Conservation (phyloP, 2,329 filamentous ascomycete genomes). For the Thielaviopsis ethacetica region DNA sequence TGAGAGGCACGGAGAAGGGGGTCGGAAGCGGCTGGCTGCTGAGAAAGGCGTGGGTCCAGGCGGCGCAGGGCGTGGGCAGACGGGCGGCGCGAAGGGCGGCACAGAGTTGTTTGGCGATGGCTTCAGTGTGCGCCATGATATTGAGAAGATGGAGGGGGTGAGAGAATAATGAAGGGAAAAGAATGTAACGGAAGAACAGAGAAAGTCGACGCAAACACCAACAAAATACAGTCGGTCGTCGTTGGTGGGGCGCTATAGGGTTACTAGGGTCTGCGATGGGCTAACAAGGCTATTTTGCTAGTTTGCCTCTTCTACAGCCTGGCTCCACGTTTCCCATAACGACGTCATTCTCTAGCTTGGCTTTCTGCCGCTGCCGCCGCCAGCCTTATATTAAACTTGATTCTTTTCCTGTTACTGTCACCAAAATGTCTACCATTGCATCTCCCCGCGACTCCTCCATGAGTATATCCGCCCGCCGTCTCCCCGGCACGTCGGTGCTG, state of each 20-base stretch:
- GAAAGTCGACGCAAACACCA: not conserved
- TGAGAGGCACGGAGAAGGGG: constrained; percentile 23
- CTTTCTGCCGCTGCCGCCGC: not conserved
- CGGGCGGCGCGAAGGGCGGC: not conserved
- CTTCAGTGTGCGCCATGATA: not conserved
- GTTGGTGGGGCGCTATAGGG: not conserved
- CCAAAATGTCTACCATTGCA: constrained; percentile 47
- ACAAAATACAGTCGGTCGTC: not conserved
- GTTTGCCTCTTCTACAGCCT: not conserved
- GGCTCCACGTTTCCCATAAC: not conserved
- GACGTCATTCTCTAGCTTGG: constrained; percentile 1
- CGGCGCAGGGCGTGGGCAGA: not conserved
- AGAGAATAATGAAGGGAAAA: not conserved
- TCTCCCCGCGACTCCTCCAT: constrained; percentile 43
- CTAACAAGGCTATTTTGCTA: not conserved
- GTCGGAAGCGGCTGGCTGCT: constrained; percentile 32
- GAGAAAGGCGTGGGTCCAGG: constrained; percentile 26
- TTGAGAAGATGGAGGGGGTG: not conserved
- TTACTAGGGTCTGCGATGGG: not conserved
- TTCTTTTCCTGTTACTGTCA: not conserved
- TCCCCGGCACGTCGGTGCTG: constrained; percentile 28
- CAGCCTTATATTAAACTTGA: not conserved
- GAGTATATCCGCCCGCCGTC: constrained; percentile 27
- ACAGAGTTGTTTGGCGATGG: not conserved
- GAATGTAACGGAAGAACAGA: not conserved